Base-by-base conservation (phyloP, 345 rosid genomes). In the Barbarea vulgaris region DNA sequence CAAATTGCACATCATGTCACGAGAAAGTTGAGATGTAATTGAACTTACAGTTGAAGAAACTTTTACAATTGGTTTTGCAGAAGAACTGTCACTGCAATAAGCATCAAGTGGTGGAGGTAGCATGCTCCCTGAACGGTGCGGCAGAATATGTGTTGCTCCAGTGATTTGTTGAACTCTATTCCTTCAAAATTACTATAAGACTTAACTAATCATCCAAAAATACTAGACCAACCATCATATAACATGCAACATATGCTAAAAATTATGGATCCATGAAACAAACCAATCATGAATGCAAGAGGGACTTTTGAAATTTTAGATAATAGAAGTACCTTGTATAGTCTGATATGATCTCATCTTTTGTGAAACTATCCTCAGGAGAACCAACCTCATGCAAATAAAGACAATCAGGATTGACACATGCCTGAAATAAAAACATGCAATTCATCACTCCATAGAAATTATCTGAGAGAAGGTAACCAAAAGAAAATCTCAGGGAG, bases 331-430 rank as follows among this genome's bases (percentile, higher is more conserved):
- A n/a, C n/a, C 98, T 89, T 54, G 96, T 86, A 75, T 86, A 82
- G 3, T 93, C 96, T 48, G 97, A 90, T 79, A 91, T 85, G 60
- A 87, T 81, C 82, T 91, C 97, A 82, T 91, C 97, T 86, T 94
- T 94, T 10, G 97, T 89, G 67, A 91, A 94, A 82, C 98, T 94
- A 80, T 91, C 96, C 79, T 91, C 98, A 55, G 83, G 93, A 31
- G 93, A 89, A 37, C 97, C 96, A 79, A 90, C 77, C 81, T 94
- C 98, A 44, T 94, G 97, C 89, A 94, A 79, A 86, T 94, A 94
- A 52, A 91, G 83, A 77, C 98, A 94, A 65, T 94, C 98, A 42
- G 96, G 94, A 85, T 89, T 94, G 87, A 67, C 87, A 85, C 98
- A 94, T 69, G 91, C 86, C 97, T 93, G 86, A 62, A 36, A 68